Evolutionary conservation across 768 basidiomycete genomes (phyloP).

Genomic region (Suillus alpinus): DNA sequence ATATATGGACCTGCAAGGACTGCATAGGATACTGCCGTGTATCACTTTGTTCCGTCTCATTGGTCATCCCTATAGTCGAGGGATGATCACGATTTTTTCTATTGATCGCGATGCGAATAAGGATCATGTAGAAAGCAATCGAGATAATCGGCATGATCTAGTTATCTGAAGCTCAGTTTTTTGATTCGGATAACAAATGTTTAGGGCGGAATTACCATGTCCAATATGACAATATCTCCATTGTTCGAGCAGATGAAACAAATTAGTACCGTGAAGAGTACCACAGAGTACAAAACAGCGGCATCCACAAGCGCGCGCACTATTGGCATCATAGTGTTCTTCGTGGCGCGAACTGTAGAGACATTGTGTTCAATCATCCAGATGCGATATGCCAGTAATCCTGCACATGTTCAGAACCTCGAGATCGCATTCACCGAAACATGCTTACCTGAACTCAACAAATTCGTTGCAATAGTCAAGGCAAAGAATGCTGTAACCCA

Average conservation of each 20-base stretch:
- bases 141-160: neutral
- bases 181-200: neutral
- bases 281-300: neutral
- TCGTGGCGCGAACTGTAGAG: neutral
- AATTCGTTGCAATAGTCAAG: neutral
- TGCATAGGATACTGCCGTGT: too few species aligned
- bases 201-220: neutral
- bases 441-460: neutral
- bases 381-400: neutral
- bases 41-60: too few species aligned
- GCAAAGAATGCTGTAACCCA: neutral
- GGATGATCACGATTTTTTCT: too few species aligned
- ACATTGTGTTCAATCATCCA: neutral
- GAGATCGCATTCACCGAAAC: neutral
- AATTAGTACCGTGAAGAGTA: neutral
- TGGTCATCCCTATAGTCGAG: too few species aligned
- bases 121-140: neutral
- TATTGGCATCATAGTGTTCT: neutral
- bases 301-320: neutral
- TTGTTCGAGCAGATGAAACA: neutral
- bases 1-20: too few species aligned
- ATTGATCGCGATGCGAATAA: neutral
- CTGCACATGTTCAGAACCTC: neutral
- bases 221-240: neutral
- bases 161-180: neutral